Evolutionary conservation across 2,329 filamentous ascomycete species (phyloP), one percentile per base, ranked within the genome.

Genomic region (Arthroderma sp.): DNA sequence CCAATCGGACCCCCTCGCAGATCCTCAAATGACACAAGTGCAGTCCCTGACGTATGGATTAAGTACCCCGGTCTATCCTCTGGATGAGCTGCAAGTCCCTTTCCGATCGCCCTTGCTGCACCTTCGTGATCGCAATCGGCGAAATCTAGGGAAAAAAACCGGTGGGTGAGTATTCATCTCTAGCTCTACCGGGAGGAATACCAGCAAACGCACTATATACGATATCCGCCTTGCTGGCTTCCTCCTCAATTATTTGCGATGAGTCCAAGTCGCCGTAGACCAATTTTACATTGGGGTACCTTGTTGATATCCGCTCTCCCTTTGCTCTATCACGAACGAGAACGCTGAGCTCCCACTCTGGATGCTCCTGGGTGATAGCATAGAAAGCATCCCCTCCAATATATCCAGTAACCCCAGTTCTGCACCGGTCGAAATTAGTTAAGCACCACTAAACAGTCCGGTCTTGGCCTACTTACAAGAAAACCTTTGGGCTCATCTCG

Each of bases 301-400:
- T 55, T 50, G 54, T 58, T 3, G 58, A 55, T 4, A 70, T 51
- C 42, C 64, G 58, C 31, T 56, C 56, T 10, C 63, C 67, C 51
- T 68, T 68, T 9, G 66, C 61, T 46, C 63, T 60, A 50, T 56
- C 68, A 11, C 69, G 66, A 27, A 71, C 64, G 4, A 71, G 55
- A 34, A 60, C 64, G 0, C 66, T 63, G 42, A 68, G 51, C 36
- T 70, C 58, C 63, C 67, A 72, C 38, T 71, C 66, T 3, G 68
- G 67, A 50, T 74, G 70, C 4, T 63, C 56, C 38, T 66, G 58
- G 36, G 58, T 56, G 32, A 75, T 53, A 4, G 61, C 59, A 48
- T 68, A 67, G n/a, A 75, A 61, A 34, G 66, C 63, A 42, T 72
- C 70, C 30, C 73, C 72, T 4, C 72, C 72, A 40, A 75, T 73